Evolutionary conservation across 2,329 filamentous ascomycete species (phyloP).

Genomic region (Cladophialophora psammophila): DNA sequence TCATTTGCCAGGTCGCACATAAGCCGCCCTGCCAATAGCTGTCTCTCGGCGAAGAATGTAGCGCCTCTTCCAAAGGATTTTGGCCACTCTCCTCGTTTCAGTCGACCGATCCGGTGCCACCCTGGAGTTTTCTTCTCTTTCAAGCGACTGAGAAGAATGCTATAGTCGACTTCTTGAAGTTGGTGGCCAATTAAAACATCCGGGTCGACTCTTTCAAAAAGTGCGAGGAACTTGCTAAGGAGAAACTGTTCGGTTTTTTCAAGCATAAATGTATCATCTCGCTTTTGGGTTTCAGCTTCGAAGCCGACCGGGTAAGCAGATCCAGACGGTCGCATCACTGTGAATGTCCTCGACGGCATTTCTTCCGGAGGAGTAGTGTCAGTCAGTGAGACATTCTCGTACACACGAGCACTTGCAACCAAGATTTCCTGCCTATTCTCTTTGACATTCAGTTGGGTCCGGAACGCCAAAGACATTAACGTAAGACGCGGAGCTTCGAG

Average conservation of each 20-base stretch:
- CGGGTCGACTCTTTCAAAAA: constrained; percentile 86
- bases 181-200: constrained; percentile 94
- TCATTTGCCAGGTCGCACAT: constrained; percentile 96
- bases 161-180: constrained; percentile 96
- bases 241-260: constrained; percentile 86
- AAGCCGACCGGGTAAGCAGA: constrained; percentile 84
- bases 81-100: constrained; percentile 87
- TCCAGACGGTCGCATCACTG: constrained; percentile 81
- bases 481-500: constrained; percentile 86
- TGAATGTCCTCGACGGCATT: constrained; percentile 88
- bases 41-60: constrained; percentile 90
- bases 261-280: constrained; percentile 78
- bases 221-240: constrained; percentile 85
- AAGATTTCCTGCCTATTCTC: constrained; percentile 97
- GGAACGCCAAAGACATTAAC: constrained; percentile 91
- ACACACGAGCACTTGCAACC: constrained; percentile 87
- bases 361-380: constrained; percentile 90
- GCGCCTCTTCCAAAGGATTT: constrained; percentile 83
- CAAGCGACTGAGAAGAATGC: constrained; percentile 83
- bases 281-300: constrained; percentile 65
- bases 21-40: constrained; percentile 85
- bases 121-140: constrained; percentile 89
- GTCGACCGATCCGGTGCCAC: constrained; percentile 90
- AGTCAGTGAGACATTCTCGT: constrained; percentile 84
- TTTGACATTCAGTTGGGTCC: constrained; percentile 86